Evolutionary conservation across 2,329 filamentous ascomycete species (phyloP).

Genomic region (Fusarium devonianum): DNA sequence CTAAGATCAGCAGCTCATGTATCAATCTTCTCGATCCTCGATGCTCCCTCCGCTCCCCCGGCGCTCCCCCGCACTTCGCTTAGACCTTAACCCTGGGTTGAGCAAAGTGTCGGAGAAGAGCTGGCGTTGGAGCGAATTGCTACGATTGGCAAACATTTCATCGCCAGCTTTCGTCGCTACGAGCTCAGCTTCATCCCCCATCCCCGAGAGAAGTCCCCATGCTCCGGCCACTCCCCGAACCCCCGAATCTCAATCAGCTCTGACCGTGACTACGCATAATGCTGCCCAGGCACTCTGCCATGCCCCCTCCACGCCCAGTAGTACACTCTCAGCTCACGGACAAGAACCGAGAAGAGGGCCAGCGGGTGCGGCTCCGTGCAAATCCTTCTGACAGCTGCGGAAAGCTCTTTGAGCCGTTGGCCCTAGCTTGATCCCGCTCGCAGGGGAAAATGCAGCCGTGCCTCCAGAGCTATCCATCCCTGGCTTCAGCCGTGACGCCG

Average conservation of each 20-base stretch:
- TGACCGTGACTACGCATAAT: background rate
- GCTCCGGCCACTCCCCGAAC: conserved; percentile 19
- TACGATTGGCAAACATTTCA: background rate
- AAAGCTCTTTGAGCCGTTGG: conserved; percentile 34
- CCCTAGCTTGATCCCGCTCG: conserved; percentile 33
- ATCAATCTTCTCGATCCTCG: conserved; percentile 22
- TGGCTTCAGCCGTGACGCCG: conserved; percentile 23
- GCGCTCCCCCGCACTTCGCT: conserved; percentile 26
- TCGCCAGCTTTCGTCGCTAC: conserved; percentile 1
- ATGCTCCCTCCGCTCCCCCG: conserved; percentile 17
- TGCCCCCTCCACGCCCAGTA: background rate
- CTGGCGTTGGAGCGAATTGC: too few relatives aligned
- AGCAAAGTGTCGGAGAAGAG: too few relatives aligned
- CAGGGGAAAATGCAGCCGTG: conserved; percentile 25
- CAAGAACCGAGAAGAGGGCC: conserved; percentile 32
- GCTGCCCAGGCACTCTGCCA: background rate
- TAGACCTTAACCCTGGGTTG: conserved; percentile 1
- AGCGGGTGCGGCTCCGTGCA: conserved; percentile 32
- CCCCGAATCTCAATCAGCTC: conserved; percentile 9
- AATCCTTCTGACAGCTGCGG: conserved; percentile 23
- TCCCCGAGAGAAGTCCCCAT: background rate
- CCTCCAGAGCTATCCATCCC: conserved; percentile 26
- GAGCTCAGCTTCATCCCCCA: background rate
- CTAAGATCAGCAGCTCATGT: conserved; percentile 2
- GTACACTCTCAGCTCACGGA: conserved; percentile 19